These are phyloP conservation scores for Wickerhamomyces bisporus DNA, from an alignment of 805 yeast species.

Conservation along the genomic window DNA sequence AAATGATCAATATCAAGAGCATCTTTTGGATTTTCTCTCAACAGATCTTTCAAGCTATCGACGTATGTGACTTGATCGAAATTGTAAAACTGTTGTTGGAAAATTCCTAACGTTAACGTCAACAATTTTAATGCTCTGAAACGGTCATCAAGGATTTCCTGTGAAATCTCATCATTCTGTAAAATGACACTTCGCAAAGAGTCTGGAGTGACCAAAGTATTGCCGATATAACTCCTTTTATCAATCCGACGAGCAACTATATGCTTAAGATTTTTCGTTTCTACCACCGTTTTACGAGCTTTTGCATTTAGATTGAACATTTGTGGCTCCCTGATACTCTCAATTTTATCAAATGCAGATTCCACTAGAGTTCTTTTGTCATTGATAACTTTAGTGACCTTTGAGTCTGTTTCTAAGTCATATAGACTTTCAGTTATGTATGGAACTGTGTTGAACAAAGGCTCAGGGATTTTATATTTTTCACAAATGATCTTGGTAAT, in stretches of 20 bases:
- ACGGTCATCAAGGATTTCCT: slow-evolving; percentile 4
- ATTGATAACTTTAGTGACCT: slow-evolving; percentile 5
- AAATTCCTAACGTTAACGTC: background rate
- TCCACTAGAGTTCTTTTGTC: slow-evolving; percentile 4
- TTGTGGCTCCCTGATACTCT: no score
- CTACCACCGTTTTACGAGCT: no score
- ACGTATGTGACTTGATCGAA: background rate
- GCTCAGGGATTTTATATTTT: slow-evolving; percentile 4
- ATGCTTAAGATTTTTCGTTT: no score
- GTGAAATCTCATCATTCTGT: slow-evolving; percentile 1
- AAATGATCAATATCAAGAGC: slow-evolving; percentile 1
- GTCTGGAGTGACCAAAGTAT: slow-evolving; percentile 7
- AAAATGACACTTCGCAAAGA: slow-evolving; percentile 10
- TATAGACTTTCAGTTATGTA: slow-evolving; percentile 5
- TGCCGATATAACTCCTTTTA: no score
- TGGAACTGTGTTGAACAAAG: slow-evolving; percentile 15
- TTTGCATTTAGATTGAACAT: no score
- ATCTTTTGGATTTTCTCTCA: background rate
- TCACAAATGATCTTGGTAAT: background rate
- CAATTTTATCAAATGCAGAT: background rate
- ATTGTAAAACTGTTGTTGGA: background rate
- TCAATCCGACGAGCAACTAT: no score
- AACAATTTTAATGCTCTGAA: slow-evolving; percentile 1
- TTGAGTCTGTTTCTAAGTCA: slow-evolving; percentile 1
- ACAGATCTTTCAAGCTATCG: background rate